phyloP scores from a whole-genome alignment of 2,329 filamentous ascomycete species.

The Bipolaris cookei region DNA sequence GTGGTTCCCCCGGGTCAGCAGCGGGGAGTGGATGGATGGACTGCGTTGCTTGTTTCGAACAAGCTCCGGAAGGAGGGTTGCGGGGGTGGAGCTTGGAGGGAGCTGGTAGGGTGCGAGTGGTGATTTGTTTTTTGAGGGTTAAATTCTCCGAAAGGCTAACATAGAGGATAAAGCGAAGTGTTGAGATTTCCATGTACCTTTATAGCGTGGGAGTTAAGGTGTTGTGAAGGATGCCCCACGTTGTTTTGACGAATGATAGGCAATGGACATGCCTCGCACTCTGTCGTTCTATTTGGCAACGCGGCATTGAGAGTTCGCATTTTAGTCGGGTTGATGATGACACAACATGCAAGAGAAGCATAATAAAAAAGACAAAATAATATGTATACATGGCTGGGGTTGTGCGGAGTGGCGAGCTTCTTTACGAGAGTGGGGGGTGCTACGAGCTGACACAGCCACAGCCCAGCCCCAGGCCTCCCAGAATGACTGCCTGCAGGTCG shows the following conservation, averaged over 20 bases:
- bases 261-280: not conserved
- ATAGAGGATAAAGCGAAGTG: too few relatives aligned
- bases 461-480: not conserved
- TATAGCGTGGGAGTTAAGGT: not conserved
- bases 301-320: not conserved
- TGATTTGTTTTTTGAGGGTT: not conserved
- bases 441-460: not conserved
- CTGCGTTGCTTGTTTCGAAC: conserved; percentile 25
- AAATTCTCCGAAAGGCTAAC: not conserved
- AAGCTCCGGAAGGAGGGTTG: conserved; percentile 18
- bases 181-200: not conserved
- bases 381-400: too few relatives aligned
- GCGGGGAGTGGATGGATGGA: conserved; percentile 1
- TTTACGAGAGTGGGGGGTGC: not conserved
- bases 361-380: too few relatives aligned
- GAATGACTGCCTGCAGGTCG: not conserved
- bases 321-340: not conserved
- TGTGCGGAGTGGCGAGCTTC: not conserved
- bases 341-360: too few relatives aligned
- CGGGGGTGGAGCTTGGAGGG: conserved; percentile 6
- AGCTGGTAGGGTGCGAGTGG: not conserved
- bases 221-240: not conserved
- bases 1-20: conserved; percentile 3
- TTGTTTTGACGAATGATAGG: not conserved
- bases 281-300: conserved; percentile 7